A percentile compares a stretch with the other conserved stretches of the same genome.
Conservation (phyloP, 495 filamentous ascomycete species). For the Hamigera avellanea region DNA sequence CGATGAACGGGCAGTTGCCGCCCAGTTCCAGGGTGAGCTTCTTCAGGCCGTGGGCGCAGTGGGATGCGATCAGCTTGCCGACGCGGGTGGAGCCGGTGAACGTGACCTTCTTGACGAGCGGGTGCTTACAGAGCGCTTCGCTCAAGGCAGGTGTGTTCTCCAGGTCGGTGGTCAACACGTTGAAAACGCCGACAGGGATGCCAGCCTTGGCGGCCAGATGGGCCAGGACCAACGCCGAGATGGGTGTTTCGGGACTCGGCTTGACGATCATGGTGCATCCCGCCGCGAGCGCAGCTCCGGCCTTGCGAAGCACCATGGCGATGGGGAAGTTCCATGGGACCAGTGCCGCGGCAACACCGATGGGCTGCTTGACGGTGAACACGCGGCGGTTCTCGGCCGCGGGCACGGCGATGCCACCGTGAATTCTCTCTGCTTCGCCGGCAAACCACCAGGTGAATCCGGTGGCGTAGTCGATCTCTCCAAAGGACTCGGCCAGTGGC, state of each 20-base stretch:
- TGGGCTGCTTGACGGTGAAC: slow-evolving; percentile 60
- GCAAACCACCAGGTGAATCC: slow-evolving; percentile 56
- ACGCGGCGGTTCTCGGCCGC: slow-evolving; percentile 48
- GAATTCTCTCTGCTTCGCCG: slow-evolving; percentile 59
- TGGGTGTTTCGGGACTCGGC: slow-evolving; percentile 51
- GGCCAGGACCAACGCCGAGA: slow-evolving; percentile 40
- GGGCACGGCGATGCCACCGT: slow-evolving; percentile 45
- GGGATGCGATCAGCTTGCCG: slow-evolving; percentile 48
- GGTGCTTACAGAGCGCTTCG: slow-evolving; percentile 52
- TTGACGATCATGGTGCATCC: slow-evolving; percentile 56
- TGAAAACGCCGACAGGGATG: slow-evolving; percentile 44
- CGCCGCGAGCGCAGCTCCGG: slow-evolving; percentile 56
- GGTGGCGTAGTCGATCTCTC: slow-evolving; percentile 48
- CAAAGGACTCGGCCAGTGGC: slow-evolving; percentile 44
- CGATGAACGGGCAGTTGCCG: slow-evolving; percentile 63
- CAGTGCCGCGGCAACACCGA: slow-evolving; percentile 52
- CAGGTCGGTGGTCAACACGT: slow-evolving; percentile 44
- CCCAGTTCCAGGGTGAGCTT: slow-evolving; percentile 65
- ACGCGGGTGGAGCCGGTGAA: slow-evolving; percentile 63
- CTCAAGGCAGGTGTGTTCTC: slow-evolving; percentile 54
- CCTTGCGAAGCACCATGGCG: slow-evolving; percentile 60
- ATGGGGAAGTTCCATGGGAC: slow-evolving; percentile 57
- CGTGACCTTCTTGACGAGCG: slow-evolving; percentile 56
- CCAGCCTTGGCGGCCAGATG: slow-evolving; percentile 43
- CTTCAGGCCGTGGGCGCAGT: slow-evolving; percentile 52